These are phyloP conservation scores for Salix exigua DNA, from an alignment of 345 rosid genomes.

Conservation along the genomic window DNA sequence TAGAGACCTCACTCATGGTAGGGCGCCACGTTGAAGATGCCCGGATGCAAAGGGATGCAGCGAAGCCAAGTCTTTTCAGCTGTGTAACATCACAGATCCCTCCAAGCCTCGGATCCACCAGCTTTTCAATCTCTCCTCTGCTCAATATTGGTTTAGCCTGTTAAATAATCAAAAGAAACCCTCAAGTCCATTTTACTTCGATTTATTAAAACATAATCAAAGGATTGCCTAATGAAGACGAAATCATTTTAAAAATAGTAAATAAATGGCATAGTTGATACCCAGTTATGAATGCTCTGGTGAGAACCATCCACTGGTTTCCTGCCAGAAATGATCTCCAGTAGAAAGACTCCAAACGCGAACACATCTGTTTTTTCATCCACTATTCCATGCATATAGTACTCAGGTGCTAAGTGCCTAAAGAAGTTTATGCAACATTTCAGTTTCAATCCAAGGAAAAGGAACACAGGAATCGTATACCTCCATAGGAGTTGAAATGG, in stretches of 20 bases:
- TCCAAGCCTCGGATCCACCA: conserved; percentile 75
- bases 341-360: conserved; percentile 87
- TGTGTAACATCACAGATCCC: conserved; percentile 55
- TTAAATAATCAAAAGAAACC: neutral
- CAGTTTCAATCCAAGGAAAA: neutral
- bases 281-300: conserved; percentile 92
- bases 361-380: conserved; percentile 98
- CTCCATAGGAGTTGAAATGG: neutral
- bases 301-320: conserved; percentile 87
- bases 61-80: conserved; percentile 63
- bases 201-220: neutral
- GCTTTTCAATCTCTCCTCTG: conserved; percentile 52
- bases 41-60: conserved; percentile 83
- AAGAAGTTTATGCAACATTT: neutral
- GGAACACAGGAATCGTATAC: neutral
- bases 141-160: conserved; percentile 78
- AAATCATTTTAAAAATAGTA: neutral
- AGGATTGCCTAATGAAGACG: conserved; percentile 9
- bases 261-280: conserved; percentile 24
- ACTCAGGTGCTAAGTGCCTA: conserved; percentile 95
- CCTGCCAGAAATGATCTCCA: conserved; percentile 84
- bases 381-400: conserved; percentile 92
- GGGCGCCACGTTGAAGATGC: conserved; percentile 82
- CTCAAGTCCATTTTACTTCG: neutral
- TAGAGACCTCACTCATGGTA: conserved; percentile 71